Percentiles rank a stretch among this genome's conserved stretches.
Evolutionary conservation across 495 filamentous ascomycete species (phyloP).

Genomic region (Neurospora sp.): DNA sequence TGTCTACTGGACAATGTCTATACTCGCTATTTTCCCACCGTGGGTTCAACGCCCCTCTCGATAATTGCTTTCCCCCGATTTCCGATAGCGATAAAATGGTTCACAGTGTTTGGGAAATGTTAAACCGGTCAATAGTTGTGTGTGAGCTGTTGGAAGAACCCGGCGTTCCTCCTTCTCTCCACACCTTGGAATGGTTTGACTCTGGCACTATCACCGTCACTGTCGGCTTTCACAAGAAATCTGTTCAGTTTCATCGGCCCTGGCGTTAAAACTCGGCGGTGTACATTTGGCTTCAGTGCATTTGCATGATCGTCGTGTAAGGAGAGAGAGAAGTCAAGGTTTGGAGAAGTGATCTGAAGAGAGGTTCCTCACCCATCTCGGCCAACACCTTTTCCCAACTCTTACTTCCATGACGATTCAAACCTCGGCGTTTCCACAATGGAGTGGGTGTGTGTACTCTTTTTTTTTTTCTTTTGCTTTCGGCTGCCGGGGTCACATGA

Average conservation of each 20-base stretch:
- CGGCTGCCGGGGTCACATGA: neutral
- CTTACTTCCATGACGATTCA: neutral
- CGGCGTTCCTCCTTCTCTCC: neutral
- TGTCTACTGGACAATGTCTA: neutral
- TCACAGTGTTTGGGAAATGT: neutral
- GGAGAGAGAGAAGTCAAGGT: neutral
- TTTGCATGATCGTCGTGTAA: neutral
- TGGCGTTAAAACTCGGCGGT: neutral
- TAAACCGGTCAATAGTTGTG: neutral
- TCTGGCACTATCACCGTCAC: neutral
- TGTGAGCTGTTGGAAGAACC: neutral
- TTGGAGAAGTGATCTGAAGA: neutral
- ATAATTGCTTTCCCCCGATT: neutral
- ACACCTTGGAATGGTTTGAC: neutral
- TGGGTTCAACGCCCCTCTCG: neutral
- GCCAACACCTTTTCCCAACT: neutral
- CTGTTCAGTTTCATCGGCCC: neutral
- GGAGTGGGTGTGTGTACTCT: neutral
- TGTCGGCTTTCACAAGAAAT: neutral
- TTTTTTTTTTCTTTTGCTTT: neutral
- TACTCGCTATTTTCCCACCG: neutral
- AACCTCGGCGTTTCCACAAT: neutral
- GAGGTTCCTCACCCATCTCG: neutral
- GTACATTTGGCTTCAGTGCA: neutral
- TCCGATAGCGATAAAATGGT: neutral